These are phyloP conservation scores for Hypoxylon intermedium DNA, from an alignment of 495 filamentous ascomycete genomes.

Conservation along the genomic window DNA sequence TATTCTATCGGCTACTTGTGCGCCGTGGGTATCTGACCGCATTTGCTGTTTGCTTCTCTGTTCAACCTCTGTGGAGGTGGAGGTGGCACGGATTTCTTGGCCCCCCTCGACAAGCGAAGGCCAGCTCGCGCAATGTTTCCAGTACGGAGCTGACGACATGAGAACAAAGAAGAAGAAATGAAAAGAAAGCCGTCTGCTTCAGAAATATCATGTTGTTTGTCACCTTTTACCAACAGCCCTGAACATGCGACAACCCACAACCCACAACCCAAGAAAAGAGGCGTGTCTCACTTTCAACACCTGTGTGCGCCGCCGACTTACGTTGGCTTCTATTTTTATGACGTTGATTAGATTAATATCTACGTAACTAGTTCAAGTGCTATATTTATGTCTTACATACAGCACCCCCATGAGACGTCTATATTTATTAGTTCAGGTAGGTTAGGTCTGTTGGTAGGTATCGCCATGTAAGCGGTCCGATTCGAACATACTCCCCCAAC, in stretches of 20 bases:
- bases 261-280: too few species aligned
- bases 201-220: constrained; percentile 18
- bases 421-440: background rate
- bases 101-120: background rate
- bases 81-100: background rate
- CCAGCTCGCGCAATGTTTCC: background rate
- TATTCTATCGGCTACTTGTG: background rate
- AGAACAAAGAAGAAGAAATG: background rate
- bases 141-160: background rate
- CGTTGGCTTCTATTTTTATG: constrained; percentile 22
- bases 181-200: constrained; percentile 18
- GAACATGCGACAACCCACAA: constrained; percentile 24
- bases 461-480: constrained; percentile 15
- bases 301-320: background rate
- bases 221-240: constrained; percentile 19
- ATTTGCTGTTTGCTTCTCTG: too few species aligned
- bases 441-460: background rate
- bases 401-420: background rate
- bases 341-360: constrained; percentile 2
- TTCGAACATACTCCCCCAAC: background rate
- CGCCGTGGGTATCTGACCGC: background rate
- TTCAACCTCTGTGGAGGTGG: background rate
- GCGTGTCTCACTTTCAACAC: constrained; percentile 16
- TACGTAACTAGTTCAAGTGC: background rate
- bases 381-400: background rate